Conservation (phyloP, 2,329 filamentous ascomycete genomes). For the Trichophyton simii region DNA sequence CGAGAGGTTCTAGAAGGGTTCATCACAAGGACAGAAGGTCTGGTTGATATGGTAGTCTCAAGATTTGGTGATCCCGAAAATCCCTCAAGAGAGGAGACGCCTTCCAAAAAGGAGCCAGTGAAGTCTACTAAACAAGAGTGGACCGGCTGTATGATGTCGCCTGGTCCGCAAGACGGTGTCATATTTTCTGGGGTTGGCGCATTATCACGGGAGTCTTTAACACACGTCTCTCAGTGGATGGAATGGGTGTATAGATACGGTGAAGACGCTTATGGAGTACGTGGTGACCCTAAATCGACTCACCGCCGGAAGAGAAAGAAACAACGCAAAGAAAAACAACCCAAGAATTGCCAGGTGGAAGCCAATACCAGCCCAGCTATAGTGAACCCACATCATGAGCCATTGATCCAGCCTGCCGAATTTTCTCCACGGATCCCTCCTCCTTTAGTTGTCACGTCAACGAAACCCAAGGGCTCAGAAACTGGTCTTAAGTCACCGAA, state of each 20-base stretch:
- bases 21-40: constrained; percentile 62
- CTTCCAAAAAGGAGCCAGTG: constrained; percentile 17
- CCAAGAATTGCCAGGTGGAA: too few species aligned
- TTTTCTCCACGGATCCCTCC: constrained; percentile 32
- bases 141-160: constrained; percentile 59
- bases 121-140: constrained; percentile 35
- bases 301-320: constrained; percentile 34
- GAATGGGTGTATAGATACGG: constrained; percentile 78
- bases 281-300: constrained; percentile 60
- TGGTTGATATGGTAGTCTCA: constrained; percentile 78
- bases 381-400: too few species aligned
- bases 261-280: constrained; percentile 70
- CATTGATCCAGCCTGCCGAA: not conserved
- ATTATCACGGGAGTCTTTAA: constrained; percentile 57
- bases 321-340: not conserved
- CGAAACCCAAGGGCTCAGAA: constrained; percentile 11
- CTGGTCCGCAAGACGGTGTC: constrained; percentile 63
- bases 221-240: constrained; percentile 71
- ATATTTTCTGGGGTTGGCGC: constrained; percentile 73
- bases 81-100: constrained; percentile 13
- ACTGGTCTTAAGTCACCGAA: constrained; percentile 10
- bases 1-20: constrained; percentile 88
- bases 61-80: constrained; percentile 56
- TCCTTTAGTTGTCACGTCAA: constrained; percentile 26
- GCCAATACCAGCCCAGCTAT: not conserved